These are phyloP conservation scores for Torulaspora pretoriensis DNA, from an alignment of 1,139 yeast genomes.

Conservation along the genomic window DNA sequence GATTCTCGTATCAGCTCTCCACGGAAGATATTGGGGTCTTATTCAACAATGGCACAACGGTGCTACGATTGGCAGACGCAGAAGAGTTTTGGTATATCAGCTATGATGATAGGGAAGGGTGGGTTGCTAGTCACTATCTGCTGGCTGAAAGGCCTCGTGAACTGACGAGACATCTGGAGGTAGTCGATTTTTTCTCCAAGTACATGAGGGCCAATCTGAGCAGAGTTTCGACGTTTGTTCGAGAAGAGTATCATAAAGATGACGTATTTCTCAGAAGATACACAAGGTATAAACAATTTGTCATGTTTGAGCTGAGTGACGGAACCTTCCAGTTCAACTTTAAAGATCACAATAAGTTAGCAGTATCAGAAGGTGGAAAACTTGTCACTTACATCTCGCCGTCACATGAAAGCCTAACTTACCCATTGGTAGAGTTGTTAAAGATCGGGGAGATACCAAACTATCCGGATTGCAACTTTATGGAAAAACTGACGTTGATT, in stretches of 20 bases:
- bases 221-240: constrained; percentile 54
- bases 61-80: constrained; percentile 63
- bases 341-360: constrained; percentile 87
- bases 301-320: constrained; percentile 90
- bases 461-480: constrained; percentile 51
- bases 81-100: constrained; percentile 58
- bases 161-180: constrained; percentile 68
- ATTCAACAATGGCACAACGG: constrained; percentile 78
- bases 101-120: constrained; percentile 60
- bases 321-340: constrained; percentile 93
- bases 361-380: constrained; percentile 70
- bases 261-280: constrained; percentile 76
- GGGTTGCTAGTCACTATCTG: constrained; percentile 67
- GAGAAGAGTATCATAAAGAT: constrained; percentile 46
- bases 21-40: constrained; percentile 91
- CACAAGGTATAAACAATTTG: constrained; percentile 70
- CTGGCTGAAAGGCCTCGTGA: constrained; percentile 54
- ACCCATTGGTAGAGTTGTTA: constrained; percentile 56
- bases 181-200: constrained; percentile 77
- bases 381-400: constrained; percentile 81
- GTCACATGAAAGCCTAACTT: constrained; percentile 66
- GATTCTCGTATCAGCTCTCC: constrained; percentile 87
- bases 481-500: constrained; percentile 39
- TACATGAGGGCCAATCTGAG: constrained; percentile 80
- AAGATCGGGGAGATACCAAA: constrained; percentile 61